phyloP scores from a whole-genome alignment of 2,329 filamentous ascomycete genomes.

The Cladophialophora bantiana region DNA sequence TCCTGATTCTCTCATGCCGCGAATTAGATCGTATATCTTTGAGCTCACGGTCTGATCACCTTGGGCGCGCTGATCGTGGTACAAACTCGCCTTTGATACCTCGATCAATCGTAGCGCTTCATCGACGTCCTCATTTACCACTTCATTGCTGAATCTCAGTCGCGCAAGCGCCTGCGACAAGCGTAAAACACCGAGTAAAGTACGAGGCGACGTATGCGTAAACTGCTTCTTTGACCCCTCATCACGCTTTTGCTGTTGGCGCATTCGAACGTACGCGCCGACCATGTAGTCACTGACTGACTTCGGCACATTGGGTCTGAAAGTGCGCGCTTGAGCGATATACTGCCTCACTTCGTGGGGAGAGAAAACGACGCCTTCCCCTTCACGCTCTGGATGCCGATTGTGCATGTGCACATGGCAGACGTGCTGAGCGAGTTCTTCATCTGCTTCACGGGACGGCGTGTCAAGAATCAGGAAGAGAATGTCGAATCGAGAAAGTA shows the following conservation, averaged over 20 bases:
- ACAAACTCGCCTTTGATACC: slow-evolving; percentile 89
- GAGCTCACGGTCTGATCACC: slow-evolving; percentile 80
- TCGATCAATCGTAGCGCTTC: slow-evolving; percentile 91
- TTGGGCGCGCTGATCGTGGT: slow-evolving; percentile 68
- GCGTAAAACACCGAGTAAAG: slow-evolving; percentile 88
- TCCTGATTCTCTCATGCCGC: slow-evolving; percentile 82
- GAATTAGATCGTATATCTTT: slow-evolving; percentile 94
- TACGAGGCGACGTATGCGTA: slow-evolving; percentile 91
- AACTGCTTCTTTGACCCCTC: slow-evolving; percentile 93
- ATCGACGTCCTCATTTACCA: slow-evolving; percentile 91
- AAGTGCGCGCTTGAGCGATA: slow-evolving; percentile 89
- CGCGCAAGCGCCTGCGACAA: slow-evolving; percentile 92
- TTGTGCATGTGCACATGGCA: slow-evolving; percentile 97
- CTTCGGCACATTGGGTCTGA: slow-evolving; percentile 83
- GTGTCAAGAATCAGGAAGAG: slow-evolving; percentile 97
- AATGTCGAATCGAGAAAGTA: slow-evolving; percentile 95
- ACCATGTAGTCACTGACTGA: slow-evolving; percentile 94
- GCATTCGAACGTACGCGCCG: slow-evolving; percentile 93
- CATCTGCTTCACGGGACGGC: slow-evolving; percentile 85
- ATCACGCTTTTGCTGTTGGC: slow-evolving; percentile 88
- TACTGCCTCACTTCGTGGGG: slow-evolving; percentile 95
- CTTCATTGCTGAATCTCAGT: slow-evolving; percentile 83
- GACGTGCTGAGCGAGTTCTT: slow-evolving; percentile 93
- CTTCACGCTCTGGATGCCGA: slow-evolving; percentile 80
- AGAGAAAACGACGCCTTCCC: slow-evolving; percentile 77